Evolutionary conservation across 805 yeast species (phyloP).

Genomic region (Yarrowia porcina): DNA sequence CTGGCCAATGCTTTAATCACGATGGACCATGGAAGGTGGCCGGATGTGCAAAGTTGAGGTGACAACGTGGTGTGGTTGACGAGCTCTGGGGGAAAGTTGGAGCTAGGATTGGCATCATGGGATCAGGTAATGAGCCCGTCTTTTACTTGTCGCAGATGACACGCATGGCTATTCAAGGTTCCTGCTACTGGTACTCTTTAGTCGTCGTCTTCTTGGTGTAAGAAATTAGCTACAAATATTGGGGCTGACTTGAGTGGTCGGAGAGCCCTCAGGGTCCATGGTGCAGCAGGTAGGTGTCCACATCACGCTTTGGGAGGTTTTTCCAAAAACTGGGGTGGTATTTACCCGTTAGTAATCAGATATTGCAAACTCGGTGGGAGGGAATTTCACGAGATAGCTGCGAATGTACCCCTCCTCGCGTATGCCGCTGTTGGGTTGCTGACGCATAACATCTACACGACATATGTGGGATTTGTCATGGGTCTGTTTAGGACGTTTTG

Average conservation of each 20-base stretch:
- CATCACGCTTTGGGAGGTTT: not conserved
- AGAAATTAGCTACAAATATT: not conserved
- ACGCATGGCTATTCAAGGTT: conserved; percentile 4
- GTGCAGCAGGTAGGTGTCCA: not conserved
- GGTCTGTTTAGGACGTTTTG: not conserved
- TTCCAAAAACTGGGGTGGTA: not conserved
- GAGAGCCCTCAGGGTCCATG: not conserved
- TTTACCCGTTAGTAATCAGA: not conserved
- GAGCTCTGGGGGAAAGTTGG: not conserved
- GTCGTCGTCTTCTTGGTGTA: not conserved
- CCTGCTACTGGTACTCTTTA: not conserved
- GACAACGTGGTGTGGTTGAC: not conserved
- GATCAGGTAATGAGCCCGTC: not conserved
- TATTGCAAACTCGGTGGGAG: not conserved
- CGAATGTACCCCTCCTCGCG: conserved; percentile 3
- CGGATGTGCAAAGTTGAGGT: conserved; percentile 13
- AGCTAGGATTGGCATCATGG: not conserved
- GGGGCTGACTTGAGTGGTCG: not conserved
- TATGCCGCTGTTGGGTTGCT: not conserved
- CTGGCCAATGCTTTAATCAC: conserved; percentile 17
- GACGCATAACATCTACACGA: not conserved
- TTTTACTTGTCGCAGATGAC: not conserved
- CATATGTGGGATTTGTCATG: not conserved
- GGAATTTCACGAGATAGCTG: not conserved
- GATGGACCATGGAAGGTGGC: not conserved